phyloP scores from a whole-genome alignment of 164 flowering plant species.

The Umbellularia californica region DNA sequence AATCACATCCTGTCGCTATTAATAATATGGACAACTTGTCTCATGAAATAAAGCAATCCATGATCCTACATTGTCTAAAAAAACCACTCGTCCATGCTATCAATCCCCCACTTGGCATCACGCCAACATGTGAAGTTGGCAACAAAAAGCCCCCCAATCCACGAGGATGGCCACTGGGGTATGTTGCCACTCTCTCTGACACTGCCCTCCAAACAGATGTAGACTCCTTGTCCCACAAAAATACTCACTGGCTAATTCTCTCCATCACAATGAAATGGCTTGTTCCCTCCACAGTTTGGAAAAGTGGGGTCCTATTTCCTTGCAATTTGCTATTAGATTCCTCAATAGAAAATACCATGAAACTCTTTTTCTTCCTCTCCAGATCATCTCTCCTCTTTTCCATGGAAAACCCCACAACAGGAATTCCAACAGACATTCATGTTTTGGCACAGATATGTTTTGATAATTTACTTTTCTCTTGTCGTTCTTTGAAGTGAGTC shows the following conservation, averaged over 20 bases:
- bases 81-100: background rate
- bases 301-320: background rate
- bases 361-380: background rate
- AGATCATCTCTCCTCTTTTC: background rate
- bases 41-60: no score
- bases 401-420: background rate
- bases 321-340: background rate
- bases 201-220: constrained; percentile 1
- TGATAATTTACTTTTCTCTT: no score
- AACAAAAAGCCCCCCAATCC: background rate
- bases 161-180: constrained; percentile 7
- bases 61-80: no score
- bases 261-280: background rate
- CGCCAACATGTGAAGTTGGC: background rate
- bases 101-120: background rate
- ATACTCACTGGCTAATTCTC: background rate
- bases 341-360: background rate
- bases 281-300: background rate
- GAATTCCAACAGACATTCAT: background rate
- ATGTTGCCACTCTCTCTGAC: constrained; percentile 4
- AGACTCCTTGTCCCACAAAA: background rate
- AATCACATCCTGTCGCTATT: no score
- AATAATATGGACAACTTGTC: no score
- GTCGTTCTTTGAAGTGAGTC: background rate
- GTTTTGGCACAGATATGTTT: background rate